Percentiles rank a stretch among this genome's conserved stretches.
phyloP scores from a whole-genome alignment of 371 early-diverging fungal species.

The Apophysomyces ossiformis region DNA sequence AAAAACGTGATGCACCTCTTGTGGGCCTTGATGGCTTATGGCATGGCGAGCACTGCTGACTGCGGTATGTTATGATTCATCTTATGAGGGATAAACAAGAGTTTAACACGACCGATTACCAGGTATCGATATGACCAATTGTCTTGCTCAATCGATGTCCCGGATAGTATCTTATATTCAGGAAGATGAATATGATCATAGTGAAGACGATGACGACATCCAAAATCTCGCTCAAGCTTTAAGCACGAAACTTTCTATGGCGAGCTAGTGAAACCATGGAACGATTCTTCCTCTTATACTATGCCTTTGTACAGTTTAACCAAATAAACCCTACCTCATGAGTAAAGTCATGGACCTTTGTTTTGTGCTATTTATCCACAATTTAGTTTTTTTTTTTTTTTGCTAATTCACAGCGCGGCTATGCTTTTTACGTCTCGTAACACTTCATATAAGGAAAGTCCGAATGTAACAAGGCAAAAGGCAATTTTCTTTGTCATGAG shows the following conservation, averaged over 20 bases:
- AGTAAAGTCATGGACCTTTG: neutral
- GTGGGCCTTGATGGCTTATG: conserved; percentile 48
- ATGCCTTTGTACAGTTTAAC: neutral
- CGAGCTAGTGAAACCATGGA: conserved; percentile 10
- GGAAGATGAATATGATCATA: conserved; percentile 41
- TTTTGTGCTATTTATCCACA: neutral
- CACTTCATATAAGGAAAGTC: too few species aligned
- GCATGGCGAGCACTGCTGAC: conserved; percentile 30
- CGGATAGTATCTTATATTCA: conserved; percentile 45
- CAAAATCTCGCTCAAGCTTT: conserved; percentile 45
- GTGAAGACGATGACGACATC: conserved; percentile 41
- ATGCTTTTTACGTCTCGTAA: too few species aligned
- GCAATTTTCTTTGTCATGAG: too few species aligned
- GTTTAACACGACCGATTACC: neutral
- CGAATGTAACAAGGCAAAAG: too few species aligned
- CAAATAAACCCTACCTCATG: neutral
- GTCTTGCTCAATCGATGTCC: conserved; percentile 42
- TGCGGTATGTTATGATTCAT: conserved; percentile 33
- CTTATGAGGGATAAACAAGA: neutral
- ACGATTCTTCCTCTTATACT: neutral
- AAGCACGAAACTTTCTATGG: conserved; percentile 43
- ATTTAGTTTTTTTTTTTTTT: neutral
- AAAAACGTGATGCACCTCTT: conserved; percentile 51
- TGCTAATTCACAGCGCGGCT: too few species aligned
- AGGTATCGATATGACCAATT: conserved; percentile 33